Evolutionary conservation across 768 basidiomycete genomes (phyloP), one percentile per base, ranked within the genome.

Genomic region (Gelatoporia subvermispora): DNA sequence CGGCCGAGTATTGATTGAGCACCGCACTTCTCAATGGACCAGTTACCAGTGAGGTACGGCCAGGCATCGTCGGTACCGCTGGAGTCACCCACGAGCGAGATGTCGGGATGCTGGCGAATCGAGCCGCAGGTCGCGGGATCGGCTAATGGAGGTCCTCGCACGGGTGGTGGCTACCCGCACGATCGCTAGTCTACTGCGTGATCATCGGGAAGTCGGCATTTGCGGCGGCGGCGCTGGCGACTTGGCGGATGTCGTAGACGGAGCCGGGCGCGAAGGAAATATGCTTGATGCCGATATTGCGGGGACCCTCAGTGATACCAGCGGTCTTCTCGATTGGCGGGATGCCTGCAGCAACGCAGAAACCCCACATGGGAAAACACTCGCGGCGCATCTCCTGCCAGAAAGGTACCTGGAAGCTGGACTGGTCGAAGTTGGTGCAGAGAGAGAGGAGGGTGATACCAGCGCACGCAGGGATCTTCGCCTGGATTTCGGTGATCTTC

Each of bases 71-170:
- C 88, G 2, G 90, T 90, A 34, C 85, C 91, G 57, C 95, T 94
- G 63, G 98, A 97, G 39, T 96, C 95, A 45, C 81, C 94, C 25
- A 98, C 84, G 48, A 98, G 85, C 39, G 80, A 76, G 56, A 98
- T 86, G 69, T 99, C 98, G 42, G 77, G 59, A 52, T 93, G 87
- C 56, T 88, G 84, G 50, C 96, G 88, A 62, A 99, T 97, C 15
- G 86, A 71, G 34, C 83, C 78, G 66, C 98, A 99, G 0, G 94
- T 97, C 35, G 85, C 71, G 43, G 73, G 58, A 97, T 81, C 1
- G 96, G 95, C 66, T 94, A 92, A 61, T 97, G 95, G 81, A 98
- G 94, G 65, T 99, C 96, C 66, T 99, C 96, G 67, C 84, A 98
- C 2, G 91, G 94, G 71, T 98, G 96, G 60, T 99, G 96, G 42